Base-by-base conservation (phyloP, 2,329 filamentous ascomycete species). In the Colletotrichum viniferum region DNA sequence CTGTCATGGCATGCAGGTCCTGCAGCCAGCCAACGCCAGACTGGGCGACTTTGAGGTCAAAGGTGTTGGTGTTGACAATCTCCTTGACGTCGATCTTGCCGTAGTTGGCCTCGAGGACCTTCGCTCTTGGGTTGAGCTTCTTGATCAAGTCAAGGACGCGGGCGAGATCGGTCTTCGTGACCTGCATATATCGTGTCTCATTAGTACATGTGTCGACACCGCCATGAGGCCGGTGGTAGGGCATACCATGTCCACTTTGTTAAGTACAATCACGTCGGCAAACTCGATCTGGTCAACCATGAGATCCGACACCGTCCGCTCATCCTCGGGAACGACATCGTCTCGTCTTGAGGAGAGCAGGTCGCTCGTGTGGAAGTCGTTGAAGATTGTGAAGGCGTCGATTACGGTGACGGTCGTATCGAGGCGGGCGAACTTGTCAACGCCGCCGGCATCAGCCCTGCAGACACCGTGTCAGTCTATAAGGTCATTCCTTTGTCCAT, bases 251-350 rank as follows among this genome's bases (percentile, higher is more conserved):
- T 94, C 92, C 7, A 90, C 86, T 82, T 95, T 95, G 84, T 95
- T 95, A 24, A 95, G 84, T 5, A 95, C 87, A 16, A 95, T 88
- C 8, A 95, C 92, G 77, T 95, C 93, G 0, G 93, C 93, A 78
- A 95, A 95, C 82, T 95, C 94, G 74, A 95, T 94, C 79, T 95
- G 93, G 78, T 95, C 93, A 0, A 94, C 92, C 88, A 95, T 94
- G 0, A 95, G 87, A 78, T 95, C 93, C 1, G 93, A 94, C 4
- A 95, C 93, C 0, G 92, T 95, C 1, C 93, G 86, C 78, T 95
- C 93, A 75, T 95, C 94, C 77, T 95, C 93, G 0, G 90, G 81
- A 7, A 90, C 86, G 3, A 93, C 90, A 32, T 93, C 91, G 7
- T 92, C 88, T 14, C 87, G 91, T 3, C 93, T 88, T 26, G 91